Conservation (phyloP, 2,329 filamentous ascomycete species). For the Camillea tinctor region DNA sequence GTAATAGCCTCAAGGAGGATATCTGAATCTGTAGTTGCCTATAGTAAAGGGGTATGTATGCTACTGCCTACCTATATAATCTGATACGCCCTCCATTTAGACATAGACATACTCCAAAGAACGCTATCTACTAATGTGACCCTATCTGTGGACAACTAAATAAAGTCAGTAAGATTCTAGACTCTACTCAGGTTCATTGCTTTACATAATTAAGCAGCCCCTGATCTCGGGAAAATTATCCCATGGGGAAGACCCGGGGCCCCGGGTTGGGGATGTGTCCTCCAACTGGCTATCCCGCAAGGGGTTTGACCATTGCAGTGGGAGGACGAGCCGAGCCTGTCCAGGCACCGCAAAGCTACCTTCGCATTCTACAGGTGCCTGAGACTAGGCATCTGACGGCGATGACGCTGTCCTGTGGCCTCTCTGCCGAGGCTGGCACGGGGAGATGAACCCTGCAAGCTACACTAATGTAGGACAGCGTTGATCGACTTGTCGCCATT, state of each 20-base stretch:
- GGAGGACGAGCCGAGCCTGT: not conserved
- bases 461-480: not conserved
- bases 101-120: no score
- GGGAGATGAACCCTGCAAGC: not conserved
- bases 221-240: not conserved
- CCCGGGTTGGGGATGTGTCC: not conserved
- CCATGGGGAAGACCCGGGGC: not conserved
- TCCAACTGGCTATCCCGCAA: not conserved
- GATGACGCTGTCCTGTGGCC: not conserved
- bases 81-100: no score
- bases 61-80: no score
- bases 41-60: no score
- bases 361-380: not conserved
- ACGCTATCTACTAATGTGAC: no score
- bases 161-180: no score
- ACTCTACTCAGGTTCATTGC: no score
- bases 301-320: not conserved
- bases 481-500: not conserved
- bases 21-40: no score
- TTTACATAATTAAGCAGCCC: not conserved
- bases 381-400: not conserved
- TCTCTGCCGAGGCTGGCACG: not conserved
- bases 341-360: not conserved
- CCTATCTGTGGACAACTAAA: no score
- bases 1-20: no score